Base-by-base conservation (phyloP, 2,329 filamentous ascomycete genomes). In the Aspergillus candidus region DNA sequence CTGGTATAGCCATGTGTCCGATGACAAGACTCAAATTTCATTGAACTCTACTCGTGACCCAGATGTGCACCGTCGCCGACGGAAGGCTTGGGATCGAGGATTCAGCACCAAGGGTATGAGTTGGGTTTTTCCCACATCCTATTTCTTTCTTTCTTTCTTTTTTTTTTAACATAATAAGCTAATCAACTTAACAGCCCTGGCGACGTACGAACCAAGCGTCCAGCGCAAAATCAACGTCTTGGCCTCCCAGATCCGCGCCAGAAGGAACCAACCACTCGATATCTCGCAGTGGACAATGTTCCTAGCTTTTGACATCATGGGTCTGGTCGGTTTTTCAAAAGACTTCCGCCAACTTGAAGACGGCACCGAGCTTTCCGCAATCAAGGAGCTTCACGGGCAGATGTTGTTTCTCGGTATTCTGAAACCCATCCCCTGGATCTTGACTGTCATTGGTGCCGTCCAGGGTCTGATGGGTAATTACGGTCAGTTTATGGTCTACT, bases 271-370 rank as follows among this genome's bases (percentile, higher is more conserved):
- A 18, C 18, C 18, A 2, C 15, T 55, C 27, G 40, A 70, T 38
- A 54, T 61, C 6, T 50, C 61, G 0, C 50, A 57, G 13, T 65
- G 61, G 59, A 62, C 63, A 44, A 63, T 59, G 47, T 66, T 63
- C 36, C 62, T 63, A 41, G 58, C 51, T 22, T 69, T 69, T 35
- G 69, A 70, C 14, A 56, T 71, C 10, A 70, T 71, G 69, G 68
- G 66, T 1, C 61, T 71, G 30, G 50, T 72, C 33, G 68, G 64
- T 2, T 71, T 71, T 34, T 65, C 62, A 0, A 55, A 59, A 34
- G 55, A 57, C 6, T 71, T 68, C 35, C 50, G 60, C n/a, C 64
- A 65, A 61, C 51, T 71, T 35, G 51, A 49, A 29, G 33, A 41
- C 8, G 44, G 40, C n/a, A 35, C 29, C 40, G 46, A 47, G n/a